Conservation (phyloP, 2,329 filamentous ascomycete genomes). For the Xylaria multiplex region DNA sequence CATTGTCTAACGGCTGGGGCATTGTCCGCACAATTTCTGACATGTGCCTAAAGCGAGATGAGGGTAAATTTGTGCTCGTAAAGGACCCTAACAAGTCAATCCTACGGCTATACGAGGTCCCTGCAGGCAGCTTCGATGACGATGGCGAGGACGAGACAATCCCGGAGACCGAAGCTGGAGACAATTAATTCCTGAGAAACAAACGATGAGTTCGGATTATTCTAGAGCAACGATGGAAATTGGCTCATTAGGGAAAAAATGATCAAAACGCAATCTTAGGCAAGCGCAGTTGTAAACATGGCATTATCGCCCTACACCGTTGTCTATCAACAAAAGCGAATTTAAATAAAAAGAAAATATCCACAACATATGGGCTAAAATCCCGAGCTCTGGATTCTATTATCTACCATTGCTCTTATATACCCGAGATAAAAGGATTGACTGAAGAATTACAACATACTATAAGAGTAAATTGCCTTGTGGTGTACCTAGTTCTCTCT, state of each 20-base stretch:
- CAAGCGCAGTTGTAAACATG: neutral
- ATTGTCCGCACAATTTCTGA: conserved; percentile 98
- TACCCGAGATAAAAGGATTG: neutral
- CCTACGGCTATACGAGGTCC: conserved; percentile 91
- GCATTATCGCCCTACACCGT: neutral
- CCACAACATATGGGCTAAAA: neutral
- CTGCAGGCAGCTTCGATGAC: conserved; percentile 88
- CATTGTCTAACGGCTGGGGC: conserved; percentile 96
- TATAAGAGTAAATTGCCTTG: too few species aligned
- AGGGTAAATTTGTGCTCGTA: conserved; percentile 83
- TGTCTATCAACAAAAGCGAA: conserved; percentile 21
- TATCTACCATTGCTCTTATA: neutral
- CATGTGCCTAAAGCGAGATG: conserved; percentile 82
- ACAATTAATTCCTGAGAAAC: conserved; percentile 44
- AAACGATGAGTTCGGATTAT: neutral
- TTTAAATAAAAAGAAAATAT: neutral
- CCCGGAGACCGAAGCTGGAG: conserved; percentile 55
- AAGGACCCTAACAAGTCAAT: conserved; percentile 98
- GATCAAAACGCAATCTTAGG: neutral
- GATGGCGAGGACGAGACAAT: conserved; percentile 77
- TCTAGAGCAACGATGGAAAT: neutral
- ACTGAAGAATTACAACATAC: too few species aligned
- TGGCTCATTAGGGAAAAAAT: neutral
- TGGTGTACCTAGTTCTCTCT: too few species aligned
- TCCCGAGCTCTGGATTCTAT: neutral